Base-by-base conservation (phyloP, 345 rosid genomes). In the Euclidium syriacum region DNA sequence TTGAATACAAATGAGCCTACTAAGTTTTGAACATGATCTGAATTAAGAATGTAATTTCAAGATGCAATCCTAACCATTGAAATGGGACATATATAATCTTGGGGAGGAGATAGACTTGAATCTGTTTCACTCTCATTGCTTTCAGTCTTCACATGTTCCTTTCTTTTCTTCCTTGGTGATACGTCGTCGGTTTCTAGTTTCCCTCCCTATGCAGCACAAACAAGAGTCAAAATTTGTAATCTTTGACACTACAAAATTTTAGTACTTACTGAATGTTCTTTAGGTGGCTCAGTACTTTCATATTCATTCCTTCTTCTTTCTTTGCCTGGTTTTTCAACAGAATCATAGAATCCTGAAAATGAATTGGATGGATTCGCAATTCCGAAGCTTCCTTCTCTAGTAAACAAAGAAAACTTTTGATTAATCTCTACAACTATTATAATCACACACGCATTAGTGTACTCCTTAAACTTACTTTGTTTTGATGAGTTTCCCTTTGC, bases 401-500 rank as follows among this genome's bases (percentile, higher is more conserved):
- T 39, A 23, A 59, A 50, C 32, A 41, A 32, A 61, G 1, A 0
- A 29, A 16, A 30, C 4, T 24, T 20, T 26, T 7, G 33, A 40
- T 55, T 6, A 50, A 14, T 15, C 41, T 54, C 47, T 35, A 6
- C 38, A 33, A 2, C 9, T 16, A 26, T 4, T 16, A 10, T 0
- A 56, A 10, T 26, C 29, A 53, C 20, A 50, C 33, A 43, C 42
- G 58, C 9, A 47, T 11, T 53, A 15, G 38, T 48, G 26, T 56
- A 30, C 9, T 12, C 15, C 58, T 32, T 29, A 17, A 56, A 40
- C 70, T 61, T 58, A 85, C 98, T 78, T 81, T 40, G 62, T 76
- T 35, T 50, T 11, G 44, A 87, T 80, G 55, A 80, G 86, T 52
- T 67, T 46, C 10, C 89, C 87, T 49, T 75, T 79, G 79, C 96